These are phyloP conservation scores for Candida takata DNA, from an alignment of 805 yeast species.

Conservation along the genomic window DNA sequence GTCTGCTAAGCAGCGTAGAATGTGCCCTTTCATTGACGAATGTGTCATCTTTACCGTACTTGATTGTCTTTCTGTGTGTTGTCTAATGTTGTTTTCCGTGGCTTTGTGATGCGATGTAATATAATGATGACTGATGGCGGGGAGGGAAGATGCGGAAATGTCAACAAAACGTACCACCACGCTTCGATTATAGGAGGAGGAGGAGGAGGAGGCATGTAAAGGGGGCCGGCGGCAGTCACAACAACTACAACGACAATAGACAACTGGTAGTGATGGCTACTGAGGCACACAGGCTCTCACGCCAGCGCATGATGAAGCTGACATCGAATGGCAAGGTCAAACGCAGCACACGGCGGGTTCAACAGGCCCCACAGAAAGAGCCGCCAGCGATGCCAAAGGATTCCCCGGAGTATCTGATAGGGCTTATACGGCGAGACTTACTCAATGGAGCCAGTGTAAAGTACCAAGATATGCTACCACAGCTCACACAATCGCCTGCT, in stretches of 20 bases:
- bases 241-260: background rate
- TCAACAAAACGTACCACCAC: no score
- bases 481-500: conserved; percentile 30
- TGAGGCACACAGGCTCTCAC: conserved; percentile 5
- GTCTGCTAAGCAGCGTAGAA: conserved; percentile 12
- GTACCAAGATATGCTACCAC: conserved; percentile 27
- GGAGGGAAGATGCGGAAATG: no score
- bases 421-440: conserved; percentile 2
- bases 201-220: no score
- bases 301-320: conserved; percentile 14
- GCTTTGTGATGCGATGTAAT: no score
- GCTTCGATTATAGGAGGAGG: no score
- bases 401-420: conserved; percentile 1
- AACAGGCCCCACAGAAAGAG: conserved; percentile 3
- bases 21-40: background rate
- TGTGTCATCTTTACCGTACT: no score
- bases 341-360: conserved; percentile 2
- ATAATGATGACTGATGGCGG: no score
- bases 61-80: no score
- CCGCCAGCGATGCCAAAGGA: conserved; percentile 3
- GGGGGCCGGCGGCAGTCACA: no score
- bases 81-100: no score
- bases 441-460: conserved; percentile 7
- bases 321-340: background rate
- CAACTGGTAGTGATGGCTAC: conserved; percentile 2